Evolutionary conservation across 768 basidiomycete genomes (phyloP).

Genomic region (Cyclocybe cylindracea): DNA sequence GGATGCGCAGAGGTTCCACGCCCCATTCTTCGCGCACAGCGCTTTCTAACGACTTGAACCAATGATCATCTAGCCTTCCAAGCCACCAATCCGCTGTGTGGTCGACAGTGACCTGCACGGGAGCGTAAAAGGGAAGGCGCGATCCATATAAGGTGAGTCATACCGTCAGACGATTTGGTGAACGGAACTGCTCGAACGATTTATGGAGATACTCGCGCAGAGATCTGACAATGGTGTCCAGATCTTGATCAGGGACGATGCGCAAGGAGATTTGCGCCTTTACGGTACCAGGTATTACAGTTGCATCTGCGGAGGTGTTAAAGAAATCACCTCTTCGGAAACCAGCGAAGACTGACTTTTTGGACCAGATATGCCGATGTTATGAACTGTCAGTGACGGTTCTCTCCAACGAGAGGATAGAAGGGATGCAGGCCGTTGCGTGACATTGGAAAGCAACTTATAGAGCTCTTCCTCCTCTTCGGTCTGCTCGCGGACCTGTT

Average conservation of each 20-base stretch:
- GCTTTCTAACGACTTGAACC: slow-evolving; percentile 83
- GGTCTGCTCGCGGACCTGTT: slow-evolving; percentile 70
- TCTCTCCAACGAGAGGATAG: slow-evolving; percentile 85
- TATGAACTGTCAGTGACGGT: slow-evolving; percentile 88
- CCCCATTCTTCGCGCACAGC: slow-evolving; percentile 90
- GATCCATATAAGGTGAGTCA: slow-evolving; percentile 11
- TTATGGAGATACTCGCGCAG: slow-evolving; percentile 58
- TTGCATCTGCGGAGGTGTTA: slow-evolving; percentile 54
- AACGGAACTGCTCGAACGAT: slow-evolving; percentile 60
- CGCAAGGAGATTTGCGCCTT: slow-evolving; percentile 87
- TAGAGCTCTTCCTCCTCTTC: slow-evolving; percentile 70
- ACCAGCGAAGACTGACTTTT: slow-evolving; percentile 50
- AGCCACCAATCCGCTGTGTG: slow-evolving; percentile 97
- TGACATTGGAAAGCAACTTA: slow-evolving; percentile 65
- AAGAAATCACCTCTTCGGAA: not conserved
- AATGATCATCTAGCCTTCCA: slow-evolving; percentile 79
- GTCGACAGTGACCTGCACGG: slow-evolving; percentile 66
- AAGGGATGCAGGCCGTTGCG: slow-evolving; percentile 64
- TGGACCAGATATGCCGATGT: slow-evolving; percentile 79
- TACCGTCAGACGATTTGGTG: slow-evolving; percentile 76
- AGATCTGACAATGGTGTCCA: slow-evolving; percentile 64
- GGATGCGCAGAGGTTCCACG: slow-evolving; percentile 78
- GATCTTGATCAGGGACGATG: slow-evolving; percentile 91
- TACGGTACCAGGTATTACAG: slow-evolving; percentile 86
- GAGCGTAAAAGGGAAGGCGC: not conserved